Conservation (phyloP, 1,139 yeast species). For the Pichia sp. region DNA sequence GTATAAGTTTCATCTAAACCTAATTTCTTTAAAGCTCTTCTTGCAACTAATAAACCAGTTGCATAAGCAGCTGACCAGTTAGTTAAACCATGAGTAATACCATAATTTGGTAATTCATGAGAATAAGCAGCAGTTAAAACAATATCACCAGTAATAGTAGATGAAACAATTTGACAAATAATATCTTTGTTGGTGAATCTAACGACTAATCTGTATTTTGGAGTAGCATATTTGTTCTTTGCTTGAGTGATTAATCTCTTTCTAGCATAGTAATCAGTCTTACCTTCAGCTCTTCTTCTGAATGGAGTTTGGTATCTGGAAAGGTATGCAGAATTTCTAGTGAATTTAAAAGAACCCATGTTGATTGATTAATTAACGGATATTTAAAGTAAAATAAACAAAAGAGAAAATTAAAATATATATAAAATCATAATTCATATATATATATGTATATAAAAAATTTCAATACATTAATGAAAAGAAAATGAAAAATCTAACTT, state of each 20-base stretch:
- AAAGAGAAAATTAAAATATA: background rate
- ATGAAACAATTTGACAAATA: slow-evolving; percentile 94
- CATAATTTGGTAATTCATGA: slow-evolving; percentile 97
- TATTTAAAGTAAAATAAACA: background rate
- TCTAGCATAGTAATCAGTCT: slow-evolving; percentile 99
- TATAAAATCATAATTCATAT: background rate
- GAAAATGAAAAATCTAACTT: too few species aligned
- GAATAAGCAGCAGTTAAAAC: slow-evolving; percentile 98
- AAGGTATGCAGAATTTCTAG: slow-evolving; percentile 80
- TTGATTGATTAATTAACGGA: slow-evolving; percentile 2
- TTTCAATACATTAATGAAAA: too few species aligned
- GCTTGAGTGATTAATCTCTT: slow-evolving; percentile 99
- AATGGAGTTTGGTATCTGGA: slow-evolving; percentile 99
- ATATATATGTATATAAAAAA: background rate
- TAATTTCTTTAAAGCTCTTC: slow-evolving; percentile 97
- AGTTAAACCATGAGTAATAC: slow-evolving; percentile 97
- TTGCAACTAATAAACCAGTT: slow-evolving; percentile 96
- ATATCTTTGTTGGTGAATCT: slow-evolving; percentile 99
- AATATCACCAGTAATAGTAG: slow-evolving; percentile 95
- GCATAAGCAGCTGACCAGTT: slow-evolving; percentile 99
- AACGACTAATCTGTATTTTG: slow-evolving; percentile 99
- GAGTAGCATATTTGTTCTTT: slow-evolving; percentile 99
- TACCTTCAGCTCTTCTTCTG: slow-evolving; percentile 99
- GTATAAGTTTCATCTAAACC: slow-evolving; percentile 96
- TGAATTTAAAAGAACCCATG: slow-evolving; percentile 55